A percentile compares a stretch with the other conserved stretches of the same genome.
Conservation (phyloP, 208 protist genomes). For the Acanthamoeba triangularis region DNA sequence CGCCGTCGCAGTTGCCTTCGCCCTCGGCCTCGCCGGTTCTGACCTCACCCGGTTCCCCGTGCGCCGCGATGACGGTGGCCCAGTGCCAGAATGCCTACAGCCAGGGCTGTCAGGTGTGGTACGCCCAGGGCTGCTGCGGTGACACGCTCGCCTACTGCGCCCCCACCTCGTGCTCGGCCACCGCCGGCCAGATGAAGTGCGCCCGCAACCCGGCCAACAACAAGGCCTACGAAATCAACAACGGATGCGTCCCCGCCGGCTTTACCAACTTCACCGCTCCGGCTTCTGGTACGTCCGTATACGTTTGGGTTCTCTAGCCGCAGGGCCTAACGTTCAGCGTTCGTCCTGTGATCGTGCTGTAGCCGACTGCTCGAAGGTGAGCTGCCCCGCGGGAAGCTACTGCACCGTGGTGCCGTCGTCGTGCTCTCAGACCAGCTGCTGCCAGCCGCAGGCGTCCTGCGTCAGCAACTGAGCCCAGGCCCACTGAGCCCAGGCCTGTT, state of each 20-base stretch:
- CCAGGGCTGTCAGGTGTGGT: constrained; percentile 45
- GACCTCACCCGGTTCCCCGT: not conserved
- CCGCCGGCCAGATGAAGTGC: not conserved
- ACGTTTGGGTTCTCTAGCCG: not conserved
- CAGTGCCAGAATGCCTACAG: constrained; percentile 47
- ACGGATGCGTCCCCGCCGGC: not conserved
- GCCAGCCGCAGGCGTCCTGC: not conserved
- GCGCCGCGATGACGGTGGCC: not conserved
- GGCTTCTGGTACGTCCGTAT: not conserved
- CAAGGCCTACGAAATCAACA: constrained; percentile 27
- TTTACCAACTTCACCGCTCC: constrained; percentile 26
- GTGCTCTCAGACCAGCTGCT: constrained; percentile 49
- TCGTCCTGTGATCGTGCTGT: not conserved
- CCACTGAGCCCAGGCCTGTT: too few species aligned
- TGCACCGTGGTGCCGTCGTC: not conserved
- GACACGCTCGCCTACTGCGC: constrained; percentile 39
- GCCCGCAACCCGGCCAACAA: constrained; percentile 5
- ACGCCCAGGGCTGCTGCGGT: constrained; percentile 13
- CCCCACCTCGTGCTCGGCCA: constrained; percentile 15
- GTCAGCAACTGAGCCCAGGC: not conserved
- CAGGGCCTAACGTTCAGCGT: not conserved
- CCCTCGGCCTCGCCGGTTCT: not conserved
- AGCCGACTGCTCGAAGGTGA: constrained; percentile 30
- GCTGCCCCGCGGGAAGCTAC: constrained; percentile 9
- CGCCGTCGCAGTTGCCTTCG: not conserved